Conservation (phyloP, 129 eudicot genomes). For the Deinandra increscens region DNA sequence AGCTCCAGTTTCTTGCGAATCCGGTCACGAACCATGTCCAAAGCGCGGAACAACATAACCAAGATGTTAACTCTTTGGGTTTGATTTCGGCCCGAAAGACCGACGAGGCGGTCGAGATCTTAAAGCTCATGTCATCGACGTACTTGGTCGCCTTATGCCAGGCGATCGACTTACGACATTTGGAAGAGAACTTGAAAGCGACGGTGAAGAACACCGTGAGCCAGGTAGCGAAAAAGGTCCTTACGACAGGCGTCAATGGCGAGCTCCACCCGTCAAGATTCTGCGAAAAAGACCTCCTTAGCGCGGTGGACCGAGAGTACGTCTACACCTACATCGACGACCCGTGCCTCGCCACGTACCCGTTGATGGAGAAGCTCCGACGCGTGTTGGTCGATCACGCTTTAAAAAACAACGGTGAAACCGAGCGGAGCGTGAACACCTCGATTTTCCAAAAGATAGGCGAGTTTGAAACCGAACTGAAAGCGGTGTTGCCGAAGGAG, state of each 20-base stretch:
- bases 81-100: slow-evolving; percentile 53
- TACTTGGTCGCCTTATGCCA: slow-evolving; percentile 54
- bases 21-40: slow-evolving; percentile 64
- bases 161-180: slow-evolving; percentile 47
- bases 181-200: slow-evolving; percentile 48
- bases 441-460: slow-evolving; percentile 72
- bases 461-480: slow-evolving; percentile 56
- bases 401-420: slow-evolving; percentile 43
- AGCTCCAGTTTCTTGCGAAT: slow-evolving; percentile 51
- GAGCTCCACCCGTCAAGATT: slow-evolving; percentile 77
- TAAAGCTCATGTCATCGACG: slow-evolving; percentile 52
- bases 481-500: slow-evolving; percentile 59
- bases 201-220: slow-evolving; percentile 48
- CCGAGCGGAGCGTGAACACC: slow-evolving; percentile 54
- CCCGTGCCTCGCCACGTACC: slow-evolving; percentile 64
- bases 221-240: slow-evolving; percentile 48
- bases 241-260: slow-evolving; percentile 41
- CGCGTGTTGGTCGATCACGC: slow-evolving; percentile 64
- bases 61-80: slow-evolving; percentile 59
- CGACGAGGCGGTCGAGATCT: slow-evolving; percentile 50
- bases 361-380: slow-evolving; percentile 72
- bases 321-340: slow-evolving; percentile 66
- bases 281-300: slow-evolving; percentile 66
- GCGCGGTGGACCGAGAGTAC: slow-evolving; percentile 66
- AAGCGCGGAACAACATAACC: slow-evolving; percentile 65